phyloP scores from a whole-genome alignment of 1,284 basidiomycete genomes.

The Fomitopsis pinicola region DNA sequence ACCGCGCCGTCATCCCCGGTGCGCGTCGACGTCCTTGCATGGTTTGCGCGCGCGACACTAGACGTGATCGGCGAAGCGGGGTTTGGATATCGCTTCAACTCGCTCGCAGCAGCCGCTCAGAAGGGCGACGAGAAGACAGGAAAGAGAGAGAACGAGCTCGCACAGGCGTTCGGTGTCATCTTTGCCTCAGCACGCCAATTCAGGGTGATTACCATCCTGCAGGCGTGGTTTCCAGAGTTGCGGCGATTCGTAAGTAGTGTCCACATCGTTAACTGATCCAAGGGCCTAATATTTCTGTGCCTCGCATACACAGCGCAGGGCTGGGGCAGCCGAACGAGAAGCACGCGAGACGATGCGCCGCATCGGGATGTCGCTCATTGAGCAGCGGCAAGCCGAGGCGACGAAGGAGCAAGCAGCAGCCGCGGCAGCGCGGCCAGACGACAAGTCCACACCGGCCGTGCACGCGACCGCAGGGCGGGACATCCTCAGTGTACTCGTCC shows the following conservation, averaged over 20 bases:
- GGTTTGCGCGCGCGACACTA: slow-evolving; percentile 61
- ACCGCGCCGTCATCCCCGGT: slow-evolving; percentile 9
- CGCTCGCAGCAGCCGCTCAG: slow-evolving; percentile 30
- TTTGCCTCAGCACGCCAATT: slow-evolving; percentile 50
- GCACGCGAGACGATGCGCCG: slow-evolving; percentile 46
- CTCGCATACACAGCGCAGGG: slow-evolving; percentile 27
- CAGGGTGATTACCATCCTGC: slow-evolving; percentile 50
- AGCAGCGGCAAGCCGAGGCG: slow-evolving; percentile 35
- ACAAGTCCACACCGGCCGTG: slow-evolving; percentile 5
- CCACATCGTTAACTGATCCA: too few species aligned
- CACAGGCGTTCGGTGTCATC: slow-evolving; percentile 49
- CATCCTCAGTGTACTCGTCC: slow-evolving; percentile 53
- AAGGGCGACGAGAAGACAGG: slow-evolving; percentile 21
- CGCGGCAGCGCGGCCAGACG: neutral
- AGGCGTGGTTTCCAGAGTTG: slow-evolving; percentile 56
- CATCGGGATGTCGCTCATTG: slow-evolving; percentile 55
- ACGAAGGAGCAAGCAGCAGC: slow-evolving; percentile 17
- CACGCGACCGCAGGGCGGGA: slow-evolving; percentile 29
- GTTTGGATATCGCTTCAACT: slow-evolving; percentile 61
- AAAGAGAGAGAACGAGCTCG: slow-evolving; percentile 49
- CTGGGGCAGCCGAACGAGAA: slow-evolving; percentile 37
- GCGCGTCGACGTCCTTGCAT: slow-evolving; percentile 52
- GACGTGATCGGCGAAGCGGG: slow-evolving; percentile 71
- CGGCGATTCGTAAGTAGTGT: slow-evolving; percentile 45
- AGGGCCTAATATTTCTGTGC: too few species aligned